Evolutionary conservation across 2,329 filamentous ascomycete species (phyloP).

Genomic region (Clarireedia monteithiana): DNA sequence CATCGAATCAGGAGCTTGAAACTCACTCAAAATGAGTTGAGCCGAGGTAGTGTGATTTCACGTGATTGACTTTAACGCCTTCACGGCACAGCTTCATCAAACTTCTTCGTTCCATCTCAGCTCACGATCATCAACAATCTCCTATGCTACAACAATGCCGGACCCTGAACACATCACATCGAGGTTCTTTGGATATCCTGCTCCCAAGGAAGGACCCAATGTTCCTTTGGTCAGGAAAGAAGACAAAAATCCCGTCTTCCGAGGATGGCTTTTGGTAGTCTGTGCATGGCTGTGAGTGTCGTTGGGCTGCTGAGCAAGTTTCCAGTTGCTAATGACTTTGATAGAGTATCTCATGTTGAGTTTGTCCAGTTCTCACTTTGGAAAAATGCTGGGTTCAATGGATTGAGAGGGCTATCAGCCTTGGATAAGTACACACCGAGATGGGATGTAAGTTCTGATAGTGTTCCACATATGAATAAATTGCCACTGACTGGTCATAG

Average conservation of each 20-base stretch:
- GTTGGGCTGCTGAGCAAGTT: not conserved
- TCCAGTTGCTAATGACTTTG: not conserved
- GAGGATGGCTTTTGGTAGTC: constrained; percentile 55
- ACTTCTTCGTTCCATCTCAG: not conserved
- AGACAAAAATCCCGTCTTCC: constrained; percentile 61
- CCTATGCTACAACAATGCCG: not conserved
- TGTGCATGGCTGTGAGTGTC: constrained; percentile 51
- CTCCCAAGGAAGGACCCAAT: constrained; percentile 21
- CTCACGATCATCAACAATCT: not conserved
- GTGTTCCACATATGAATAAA: not conserved
- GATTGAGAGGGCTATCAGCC: constrained; percentile 38
- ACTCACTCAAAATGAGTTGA: too few species aligned
- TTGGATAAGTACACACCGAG: constrained; percentile 39
- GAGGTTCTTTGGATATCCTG: constrained; percentile 20
- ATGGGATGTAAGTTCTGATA: constrained; percentile 38
- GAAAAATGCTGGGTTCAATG: constrained; percentile 55
- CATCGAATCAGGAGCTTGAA: too few species aligned
- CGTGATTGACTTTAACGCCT: too few species aligned
- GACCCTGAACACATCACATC: not conserved
- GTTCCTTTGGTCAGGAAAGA: constrained; percentile 38
- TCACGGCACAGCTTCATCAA: too few species aligned
- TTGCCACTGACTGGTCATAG: constrained; percentile 28
- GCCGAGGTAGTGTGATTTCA: too few species aligned
- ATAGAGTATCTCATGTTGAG: constrained; percentile 48
- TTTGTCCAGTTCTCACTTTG: constrained; percentile 60